These are phyloP conservation scores for Rhododendron ferrugineum DNA, from an alignment of 148 eudicot species.

Conservation along the genomic window DNA sequence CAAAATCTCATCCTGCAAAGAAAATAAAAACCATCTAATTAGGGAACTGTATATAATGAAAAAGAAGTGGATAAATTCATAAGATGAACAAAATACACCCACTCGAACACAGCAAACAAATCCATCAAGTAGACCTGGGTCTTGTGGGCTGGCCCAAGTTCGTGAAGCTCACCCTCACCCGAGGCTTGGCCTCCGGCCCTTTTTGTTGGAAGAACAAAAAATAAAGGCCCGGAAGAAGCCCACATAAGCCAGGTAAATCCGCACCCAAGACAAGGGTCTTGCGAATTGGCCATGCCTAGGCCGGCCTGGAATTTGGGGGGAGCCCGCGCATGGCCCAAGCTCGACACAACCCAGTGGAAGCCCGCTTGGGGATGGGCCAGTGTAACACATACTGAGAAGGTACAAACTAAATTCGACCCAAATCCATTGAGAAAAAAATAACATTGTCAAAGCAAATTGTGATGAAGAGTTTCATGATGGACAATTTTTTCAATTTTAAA, in stretches of 20 bases:
- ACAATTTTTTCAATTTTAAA: too few species aligned
- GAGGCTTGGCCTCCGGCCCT: background rate
- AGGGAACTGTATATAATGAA: background rate
- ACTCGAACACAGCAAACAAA: background rate
- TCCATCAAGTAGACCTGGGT: background rate
- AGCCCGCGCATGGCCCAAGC: background rate
- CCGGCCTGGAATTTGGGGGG: background rate
- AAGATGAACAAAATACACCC: background rate
- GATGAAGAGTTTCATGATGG: too few species aligned
- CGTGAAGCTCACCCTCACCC: background rate
- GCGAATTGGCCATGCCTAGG: background rate
- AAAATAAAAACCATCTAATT: conserved; percentile 9
- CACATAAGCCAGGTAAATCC: background rate
- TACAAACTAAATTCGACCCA: too few species aligned
- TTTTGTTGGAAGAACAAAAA: background rate
- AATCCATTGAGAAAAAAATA: too few species aligned
- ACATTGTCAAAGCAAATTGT: too few species aligned
- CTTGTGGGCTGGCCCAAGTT: background rate
- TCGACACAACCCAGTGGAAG: background rate
- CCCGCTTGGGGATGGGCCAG: background rate
- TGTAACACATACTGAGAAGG: too few species aligned
- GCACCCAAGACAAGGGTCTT: background rate
- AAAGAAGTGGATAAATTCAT: background rate
- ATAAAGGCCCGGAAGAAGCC: background rate
- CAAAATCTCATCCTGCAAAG: conserved; percentile 73